Evolutionary conservation across 23 red algal genomes (phyloP).

Genomic region (Pyropia haitanensis): DNA sequence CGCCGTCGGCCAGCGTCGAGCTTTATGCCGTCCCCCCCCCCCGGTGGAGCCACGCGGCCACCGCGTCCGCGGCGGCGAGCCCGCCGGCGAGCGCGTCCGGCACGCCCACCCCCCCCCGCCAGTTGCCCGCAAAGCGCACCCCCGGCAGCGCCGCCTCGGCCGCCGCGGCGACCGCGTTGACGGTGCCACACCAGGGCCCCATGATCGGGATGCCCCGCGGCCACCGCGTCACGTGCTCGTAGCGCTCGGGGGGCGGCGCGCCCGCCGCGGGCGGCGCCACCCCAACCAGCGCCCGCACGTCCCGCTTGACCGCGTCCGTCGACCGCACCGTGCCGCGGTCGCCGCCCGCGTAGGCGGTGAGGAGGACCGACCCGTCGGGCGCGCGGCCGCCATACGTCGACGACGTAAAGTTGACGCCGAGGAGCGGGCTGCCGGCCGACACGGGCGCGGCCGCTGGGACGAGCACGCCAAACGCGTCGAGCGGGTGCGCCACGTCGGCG

Average conservation of each 20-base stretch:
- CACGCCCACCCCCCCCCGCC: constrained; percentile 52
- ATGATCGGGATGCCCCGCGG: no score
- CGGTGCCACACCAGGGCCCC: no score
- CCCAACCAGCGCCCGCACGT: no score
- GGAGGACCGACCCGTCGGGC: constrained; percentile 16
- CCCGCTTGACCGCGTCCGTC: no score
- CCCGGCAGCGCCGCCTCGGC: constrained; percentile 28
- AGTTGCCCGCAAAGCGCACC: constrained; percentile 42
- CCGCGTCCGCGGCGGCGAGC: constrained; percentile 26
- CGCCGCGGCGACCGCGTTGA: neutral
- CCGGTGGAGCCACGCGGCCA: no score
- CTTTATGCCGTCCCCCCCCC: no score
- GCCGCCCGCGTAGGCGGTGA: constrained; percentile 47
- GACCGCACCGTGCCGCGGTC: neutral
- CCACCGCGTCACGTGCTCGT: no score
- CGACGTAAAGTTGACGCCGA: constrained; percentile 57
- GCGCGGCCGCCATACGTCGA: constrained; percentile 15
- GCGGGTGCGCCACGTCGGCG: constrained; percentile 18
- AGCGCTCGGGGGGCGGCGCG: no score
- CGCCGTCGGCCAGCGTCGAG: no score
- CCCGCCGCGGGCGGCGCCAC: no score
- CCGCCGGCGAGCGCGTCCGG: constrained; percentile 52
- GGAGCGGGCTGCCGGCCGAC: constrained; percentile 1
- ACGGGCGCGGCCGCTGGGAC: constrained; percentile 26
- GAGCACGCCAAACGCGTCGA: constrained; percentile 46